These are phyloP conservation scores for Auriscalpium microsporum DNA, from an alignment of 768 basidiomycete genomes.

Conservation along the genomic window DNA sequence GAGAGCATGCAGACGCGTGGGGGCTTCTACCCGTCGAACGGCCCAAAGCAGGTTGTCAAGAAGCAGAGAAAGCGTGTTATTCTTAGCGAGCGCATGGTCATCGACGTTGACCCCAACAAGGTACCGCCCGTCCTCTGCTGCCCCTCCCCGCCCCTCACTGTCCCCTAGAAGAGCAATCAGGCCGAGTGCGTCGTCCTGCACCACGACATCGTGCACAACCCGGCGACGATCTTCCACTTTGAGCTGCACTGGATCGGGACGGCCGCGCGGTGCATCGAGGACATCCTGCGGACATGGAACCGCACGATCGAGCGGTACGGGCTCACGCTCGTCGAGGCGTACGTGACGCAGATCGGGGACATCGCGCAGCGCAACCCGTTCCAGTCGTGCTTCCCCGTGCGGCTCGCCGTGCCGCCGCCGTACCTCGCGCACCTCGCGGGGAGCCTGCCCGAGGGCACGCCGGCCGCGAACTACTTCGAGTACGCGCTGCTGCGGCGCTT, in stretches of 20 bases:
- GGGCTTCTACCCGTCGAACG: conserved; percentile 27
- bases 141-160: neutral
- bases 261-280: conserved; percentile 86
- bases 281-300: conserved; percentile 74
- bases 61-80: conserved; percentile 54
- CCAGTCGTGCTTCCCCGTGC: conserved; percentile 82
- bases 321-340: conserved; percentile 86
- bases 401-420: conserved; percentile 70
- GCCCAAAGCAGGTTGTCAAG: conserved; percentile 28
- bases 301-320: conserved; percentile 83
- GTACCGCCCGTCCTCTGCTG: conserved; percentile 26
- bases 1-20: conserved; percentile 4
- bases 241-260: conserved; percentile 97
- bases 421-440: conserved; percentile 56
- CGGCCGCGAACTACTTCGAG: conserved; percentile 69
- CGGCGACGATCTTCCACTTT: conserved; percentile 91
- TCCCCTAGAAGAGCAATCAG: conserved; percentile 67
- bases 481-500: conserved; percentile 68
- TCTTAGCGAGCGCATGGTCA: conserved; percentile 83
- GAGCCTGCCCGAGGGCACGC: conserved; percentile 58
- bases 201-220: conserved; percentile 93
- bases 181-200: conserved; percentile 85
- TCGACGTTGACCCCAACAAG: conserved; percentile 78
- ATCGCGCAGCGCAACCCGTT: conserved; percentile 82
- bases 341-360: conserved; percentile 86